Evolutionary conservation across 1,139 yeast genomes (phyloP), one percentile per base, ranked within the genome.

Genomic region (Candida mesenterica): DNA sequence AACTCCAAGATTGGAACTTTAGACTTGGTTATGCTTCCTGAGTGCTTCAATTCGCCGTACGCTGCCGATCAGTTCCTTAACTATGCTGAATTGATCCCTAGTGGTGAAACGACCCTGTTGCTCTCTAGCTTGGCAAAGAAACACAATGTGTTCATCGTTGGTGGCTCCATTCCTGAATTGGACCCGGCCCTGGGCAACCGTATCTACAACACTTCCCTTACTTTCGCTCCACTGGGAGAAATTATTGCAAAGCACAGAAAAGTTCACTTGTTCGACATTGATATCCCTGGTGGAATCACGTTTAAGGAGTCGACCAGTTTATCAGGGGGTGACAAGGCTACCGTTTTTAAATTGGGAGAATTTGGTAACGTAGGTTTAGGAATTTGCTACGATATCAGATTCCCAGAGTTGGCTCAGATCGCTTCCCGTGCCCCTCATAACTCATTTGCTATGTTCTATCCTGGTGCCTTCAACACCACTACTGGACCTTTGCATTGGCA

Each of bases 401-500:
- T 90, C 66, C 96, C 95, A 1, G 97, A 90, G 58, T 69, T 89
- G 45, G 95, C 97, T 2, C 75, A 80, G 48, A 71, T 82, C 15
- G 89, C 95, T 6, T 79, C 95, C 3, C 75, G 97, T 45, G 58
- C 66, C 25, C 75, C 79, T n/a, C 46, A 61, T 40, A 78, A 79
- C 39, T 81, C 95, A 0, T 88, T 88, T 62, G 95, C 94, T 24
- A 83, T 89, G 92, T 71, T 88, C 36, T 89, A 88, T 48, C 97
- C 97, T 0, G 95, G 96, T 36, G 97, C 97, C 0, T 90, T 90
- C 68, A 90, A 90, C 66, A 86, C 95, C 15, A 87, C 92, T 20
- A 90, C 97, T 0, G 97, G 97, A 0, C 97, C 97, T 1, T 67
- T 87, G 53, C 97, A 88, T 58, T 90, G 97, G 97, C 84, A 82